Base-by-base conservation (phyloP, 78 protist species). In the Planoprotostelium fungivorum region DNA sequence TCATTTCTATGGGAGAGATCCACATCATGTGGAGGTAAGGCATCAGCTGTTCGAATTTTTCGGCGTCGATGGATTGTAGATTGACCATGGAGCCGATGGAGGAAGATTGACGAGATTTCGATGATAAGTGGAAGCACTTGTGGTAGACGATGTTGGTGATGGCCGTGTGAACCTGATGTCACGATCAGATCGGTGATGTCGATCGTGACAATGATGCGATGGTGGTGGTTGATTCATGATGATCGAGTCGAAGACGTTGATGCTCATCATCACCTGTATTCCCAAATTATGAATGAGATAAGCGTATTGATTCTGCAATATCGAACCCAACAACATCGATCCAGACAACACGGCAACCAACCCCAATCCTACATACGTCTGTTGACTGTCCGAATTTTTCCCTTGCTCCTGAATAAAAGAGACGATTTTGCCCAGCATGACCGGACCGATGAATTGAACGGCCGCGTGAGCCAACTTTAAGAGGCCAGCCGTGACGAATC, bases 41-140 rank as follows among this genome's bases (percentile, higher is more conserved):
- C 35, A 89, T 89, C n/a, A 91, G 92, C 34, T 92, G 94, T 92
- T 38, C 39, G 38, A 97, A 87, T 29, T 90, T 88, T 89, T 94
- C 94, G 16, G 98, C 95, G 84, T 97, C 98, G 38, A 90, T 92
- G 1, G 95, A 36, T 97, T 96, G 95, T 84, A 95, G 97, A 38
- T 94, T 97, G 84, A 91, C 95, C 31, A 96, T 91, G 73, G 94
- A 94, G 85, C 98, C 98, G 35, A 89, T 63, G 9, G 95, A 86
- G 0, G 94, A 87, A 10, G 89, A 90, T 35, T 89, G 92, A 35
- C 91, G 91, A 1, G 39, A 23, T 9, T 29, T 87, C n/a, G 89
- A 38, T 36, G 90, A 51, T 0, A 85, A 90, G 83, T 84, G 73
- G 0, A 94, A 36, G 28, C 93, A 86, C 51, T 94, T 94, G 29